Evolutionary conservation across 805 yeast genomes (phyloP), one percentile per base, ranked within the genome.

Genomic region (Wickerhamiella azymoides): DNA sequence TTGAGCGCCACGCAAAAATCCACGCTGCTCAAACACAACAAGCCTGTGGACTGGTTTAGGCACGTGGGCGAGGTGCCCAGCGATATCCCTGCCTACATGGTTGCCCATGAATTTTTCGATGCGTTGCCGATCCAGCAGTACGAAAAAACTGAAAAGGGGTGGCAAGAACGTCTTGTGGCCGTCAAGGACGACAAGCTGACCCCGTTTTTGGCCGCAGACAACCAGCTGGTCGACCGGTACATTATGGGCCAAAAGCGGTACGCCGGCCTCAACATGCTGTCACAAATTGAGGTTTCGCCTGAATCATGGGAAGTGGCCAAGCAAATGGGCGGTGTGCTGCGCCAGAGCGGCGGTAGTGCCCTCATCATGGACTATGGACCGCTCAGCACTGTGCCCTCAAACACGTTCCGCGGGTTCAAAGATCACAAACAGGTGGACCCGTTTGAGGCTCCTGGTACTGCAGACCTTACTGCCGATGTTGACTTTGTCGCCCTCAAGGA

Each of bases 51-150:
- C 24, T 67, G 71, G 71, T 50, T 47, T 35, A 63, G 55, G 27
- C 45, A 52, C 21, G 47, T 62, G 16, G 52, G 54, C 36, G 57
- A 59, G 39, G 46, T 67, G n/a, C 64, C 69, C 10, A 62, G 55
- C 43, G 57, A 57, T 5, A 39, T 54, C 19, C 68, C 83, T 37
- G 80, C 81, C 49, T 84, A 74, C 57, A 67, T 82, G 5, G 59
- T 84, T 45, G 92, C 93, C 0, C 94, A 84, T 58, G 94, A 84
- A 60, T 84, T 84, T 55, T 84, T 80, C 57, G 94, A 84, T 62
- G 94, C 94, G 0, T 64, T 84, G 47, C 94, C 94, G 0, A 77
- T 84, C 19, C 77, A 79, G 51, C 73, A 78, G 51, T 84, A 80
- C 57, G 69, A 71, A 45, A 53, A 58, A 36, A 76, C 80, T 0